Evolutionary conservation across 805 yeast species (phyloP).

Genomic region (Candida piceae): DNA sequence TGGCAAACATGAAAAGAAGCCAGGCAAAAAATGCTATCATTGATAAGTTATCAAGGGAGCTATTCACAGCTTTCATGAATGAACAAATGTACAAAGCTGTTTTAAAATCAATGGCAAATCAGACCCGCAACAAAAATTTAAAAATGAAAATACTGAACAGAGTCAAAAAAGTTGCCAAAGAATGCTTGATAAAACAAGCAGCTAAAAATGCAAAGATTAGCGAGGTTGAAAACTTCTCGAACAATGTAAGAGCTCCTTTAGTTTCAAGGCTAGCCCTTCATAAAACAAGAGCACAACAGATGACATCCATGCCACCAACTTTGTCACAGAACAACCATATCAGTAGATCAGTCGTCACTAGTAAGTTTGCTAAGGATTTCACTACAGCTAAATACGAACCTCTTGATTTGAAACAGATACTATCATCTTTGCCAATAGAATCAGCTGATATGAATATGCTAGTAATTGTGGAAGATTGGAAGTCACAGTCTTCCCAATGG

Average conservation of each 20-base stretch:
- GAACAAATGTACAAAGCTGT: slow-evolving; percentile 46
- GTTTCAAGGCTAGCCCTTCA: not conserved
- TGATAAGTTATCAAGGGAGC: slow-evolving; percentile 40
- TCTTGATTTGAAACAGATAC: too few relatives aligned
- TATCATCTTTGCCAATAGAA: not conserved
- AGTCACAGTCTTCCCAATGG: slow-evolving; percentile 42
- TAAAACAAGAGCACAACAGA: not conserved
- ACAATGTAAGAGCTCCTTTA: slow-evolving; percentile 22
- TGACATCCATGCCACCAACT: too few relatives aligned
- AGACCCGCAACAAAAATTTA: slow-evolving; percentile 28
- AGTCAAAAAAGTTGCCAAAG: slow-evolving; percentile 28
- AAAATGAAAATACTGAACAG: slow-evolving; percentile 28
- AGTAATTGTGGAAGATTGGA: slow-evolving; percentile 47
- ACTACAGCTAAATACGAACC: too few relatives aligned
- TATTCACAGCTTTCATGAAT: slow-evolving; percentile 56
- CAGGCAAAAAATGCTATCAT: slow-evolving; percentile 27
- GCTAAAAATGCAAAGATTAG: slow-evolving; percentile 34
- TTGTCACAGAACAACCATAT: too few relatives aligned
- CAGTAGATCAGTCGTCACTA: too few relatives aligned
- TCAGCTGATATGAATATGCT: slow-evolving; percentile 31
- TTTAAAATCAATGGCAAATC: slow-evolving; percentile 43
- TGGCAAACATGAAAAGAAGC: slow-evolving; percentile 4
- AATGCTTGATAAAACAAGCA: slow-evolving; percentile 20
- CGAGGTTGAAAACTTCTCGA: slow-evolving; percentile 30
- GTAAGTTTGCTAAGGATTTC: too few relatives aligned